Percentiles rank a stretch among this genome's conserved stretches.
These are phyloP conservation scores for Peribolospora kevripleyi DNA, from an alignment of 768 basidiomycete species.

Conservation along the genomic window DNA sequence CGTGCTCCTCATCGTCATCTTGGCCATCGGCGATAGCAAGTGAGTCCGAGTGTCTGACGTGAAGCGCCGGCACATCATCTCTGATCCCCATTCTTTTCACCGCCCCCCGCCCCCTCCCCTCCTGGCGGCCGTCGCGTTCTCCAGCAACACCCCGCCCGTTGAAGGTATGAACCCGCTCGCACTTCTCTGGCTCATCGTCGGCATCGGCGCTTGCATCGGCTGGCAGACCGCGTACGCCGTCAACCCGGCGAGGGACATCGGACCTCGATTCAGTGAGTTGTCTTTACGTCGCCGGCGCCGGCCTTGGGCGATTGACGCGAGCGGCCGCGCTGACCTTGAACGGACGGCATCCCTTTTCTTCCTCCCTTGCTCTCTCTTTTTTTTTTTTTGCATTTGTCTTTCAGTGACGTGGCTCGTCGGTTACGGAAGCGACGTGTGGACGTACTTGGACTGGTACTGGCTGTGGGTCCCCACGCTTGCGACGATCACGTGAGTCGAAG, in stretches of 20 bases:
- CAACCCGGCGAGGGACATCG: conserved; percentile 1
- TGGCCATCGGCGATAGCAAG: not conserved
- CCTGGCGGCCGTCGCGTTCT: conserved; percentile 4
- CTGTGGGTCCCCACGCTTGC: conserved; percentile 1
- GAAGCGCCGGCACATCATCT: too few species aligned
- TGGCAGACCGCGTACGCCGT: conserved; percentile 3
- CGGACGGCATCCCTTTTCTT: too few species aligned
- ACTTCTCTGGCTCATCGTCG: not conserved
- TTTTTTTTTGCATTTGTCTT: too few species aligned
- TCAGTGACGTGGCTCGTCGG: not conserved
- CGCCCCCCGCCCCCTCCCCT: conserved; percentile 10
- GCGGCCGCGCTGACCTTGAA: too few species aligned
- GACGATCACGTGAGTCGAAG: too few species aligned
- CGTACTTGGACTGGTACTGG: not conserved
- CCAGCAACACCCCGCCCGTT: not conserved
- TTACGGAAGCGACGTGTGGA: not conserved
- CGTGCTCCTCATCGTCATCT: conserved; percentile 11
- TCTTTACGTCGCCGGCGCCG: not conserved
- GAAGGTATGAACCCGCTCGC: not conserved
- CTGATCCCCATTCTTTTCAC: conserved; percentile 5
- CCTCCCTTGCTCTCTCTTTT: too few species aligned
- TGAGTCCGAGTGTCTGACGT: too few species aligned
- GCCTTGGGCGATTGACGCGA: too few species aligned
- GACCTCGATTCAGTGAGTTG: not conserved
- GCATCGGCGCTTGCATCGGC: not conserved